Base-by-base conservation (phyloP, 2,329 filamentous ascomycete species). In the Thelonectria olida region DNA sequence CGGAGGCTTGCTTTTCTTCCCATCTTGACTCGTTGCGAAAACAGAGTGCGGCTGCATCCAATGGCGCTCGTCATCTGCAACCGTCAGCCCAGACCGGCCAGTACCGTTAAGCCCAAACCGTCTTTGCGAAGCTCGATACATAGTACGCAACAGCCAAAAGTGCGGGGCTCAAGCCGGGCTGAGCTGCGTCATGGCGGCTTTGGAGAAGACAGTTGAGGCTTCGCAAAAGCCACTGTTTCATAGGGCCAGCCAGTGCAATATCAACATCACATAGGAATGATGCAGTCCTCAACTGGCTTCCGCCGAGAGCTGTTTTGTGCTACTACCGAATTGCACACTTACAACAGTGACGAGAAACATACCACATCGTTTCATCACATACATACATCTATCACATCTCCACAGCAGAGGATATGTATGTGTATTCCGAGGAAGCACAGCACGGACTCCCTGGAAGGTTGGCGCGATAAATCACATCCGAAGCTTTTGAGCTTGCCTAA, bases 1-100 rank as follows among this genome's bases (percentile, higher is more conserved):
- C 12, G 20, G 55, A 59, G 7, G 12, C 31, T 13, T 15, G 13
- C 31, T 60, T 36, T 36, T n/a, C n/a, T n/a, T n/a, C n/a, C n/a
- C n/a, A n/a, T n/a, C 44, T 49, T 49, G 25, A 23, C 51, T 38
- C 51, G 20, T 51, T 51, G 28, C 34, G 39, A 52, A 60, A 15
- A 53, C 50, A 62, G 56, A 63, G 51, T 59, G 54, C 56, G 60
- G 63, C 56, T 65, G 61, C 63, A 56, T 27, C 60, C 58, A 71
- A 61, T 67, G 54, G 62, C 60, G 56, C 53, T 66, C 53, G 31
- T 49, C 52, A 61, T 67, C 62, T 66, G 67, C 62, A 65, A 66
- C 61, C 64, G 63, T 71, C 65, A 66, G 63, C 63, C 65, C 69
- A 69, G 65, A 60, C 57, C 60, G 63, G 60, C 59, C 63, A 61